Percentiles rank a stretch among this genome's conserved stretches.
These are phyloP conservation scores for Dryas octopetala DNA, from an alignment of 306 rosid species.

Conservation along the genomic window DNA sequence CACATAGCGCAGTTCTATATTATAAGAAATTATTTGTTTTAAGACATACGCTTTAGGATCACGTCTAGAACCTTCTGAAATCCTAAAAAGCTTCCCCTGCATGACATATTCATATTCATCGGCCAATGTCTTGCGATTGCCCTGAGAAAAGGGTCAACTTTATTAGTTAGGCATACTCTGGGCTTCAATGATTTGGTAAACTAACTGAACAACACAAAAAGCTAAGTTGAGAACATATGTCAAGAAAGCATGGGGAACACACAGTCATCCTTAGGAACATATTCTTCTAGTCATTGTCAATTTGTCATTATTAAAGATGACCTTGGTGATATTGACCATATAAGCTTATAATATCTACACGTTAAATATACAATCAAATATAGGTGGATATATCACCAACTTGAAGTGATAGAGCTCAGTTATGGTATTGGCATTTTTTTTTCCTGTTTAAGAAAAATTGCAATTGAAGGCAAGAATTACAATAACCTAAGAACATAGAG, in stretches of 20 bases:
- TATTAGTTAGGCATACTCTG: background rate
- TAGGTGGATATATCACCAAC: background rate
- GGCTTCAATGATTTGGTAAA: background rate
- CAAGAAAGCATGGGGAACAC: background rate
- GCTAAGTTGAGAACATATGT: background rate
- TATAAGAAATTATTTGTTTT: background rate
- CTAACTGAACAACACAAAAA: background rate
- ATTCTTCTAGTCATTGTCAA: background rate
- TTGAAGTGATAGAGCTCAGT: background rate
- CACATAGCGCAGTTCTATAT: constrained; percentile 11
- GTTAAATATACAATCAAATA: background rate
- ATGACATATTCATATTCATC: constrained; percentile 88
- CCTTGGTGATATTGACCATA: background rate
- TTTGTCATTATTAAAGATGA: background rate
- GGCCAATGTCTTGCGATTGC: constrained; percentile 71
- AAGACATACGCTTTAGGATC: constrained; percentile 67
- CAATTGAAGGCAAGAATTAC: background rate
- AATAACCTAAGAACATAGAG: background rate
- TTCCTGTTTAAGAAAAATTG: background rate
- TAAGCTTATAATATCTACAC: background rate
- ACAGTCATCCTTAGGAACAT: background rate
- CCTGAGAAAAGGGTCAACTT: constrained; percentile 32
- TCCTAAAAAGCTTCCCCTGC: constrained; percentile 83
- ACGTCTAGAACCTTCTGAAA: constrained; percentile 73
- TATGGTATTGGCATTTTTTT: background rate